Conservation (phyloP, 2,329 filamentous ascomycete genomes). For the Cladophialophora bantiana region DNA sequence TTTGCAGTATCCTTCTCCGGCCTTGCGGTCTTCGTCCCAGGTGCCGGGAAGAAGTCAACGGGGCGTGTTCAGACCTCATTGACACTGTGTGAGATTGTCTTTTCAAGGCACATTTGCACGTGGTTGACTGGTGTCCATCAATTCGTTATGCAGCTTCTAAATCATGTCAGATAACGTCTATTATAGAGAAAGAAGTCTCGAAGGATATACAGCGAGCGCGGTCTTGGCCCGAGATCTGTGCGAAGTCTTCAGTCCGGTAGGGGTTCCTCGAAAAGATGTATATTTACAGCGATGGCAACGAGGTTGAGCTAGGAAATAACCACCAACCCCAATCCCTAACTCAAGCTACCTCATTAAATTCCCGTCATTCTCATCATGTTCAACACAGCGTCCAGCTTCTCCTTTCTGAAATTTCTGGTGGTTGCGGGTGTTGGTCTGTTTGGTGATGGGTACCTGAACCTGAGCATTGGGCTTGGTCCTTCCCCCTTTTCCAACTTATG, state of each 20-base stretch:
- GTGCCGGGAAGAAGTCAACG: constrained; percentile 12
- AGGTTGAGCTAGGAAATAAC: background rate
- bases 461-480: constrained; percentile 43
- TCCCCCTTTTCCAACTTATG: background rate
- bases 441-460: constrained; percentile 43
- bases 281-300: constrained; percentile 7
- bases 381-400: constrained; percentile 21
- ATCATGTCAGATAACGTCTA: background rate
- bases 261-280: background rate
- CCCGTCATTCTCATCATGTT: constrained; percentile 12
- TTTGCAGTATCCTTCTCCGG: background rate
- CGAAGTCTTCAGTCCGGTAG: background rate
- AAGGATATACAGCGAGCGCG: constrained; percentile 9
- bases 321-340: background rate
- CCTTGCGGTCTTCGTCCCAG: constrained; percentile 19
- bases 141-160: constrained; percentile 21
- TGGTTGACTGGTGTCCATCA: constrained; percentile 9
- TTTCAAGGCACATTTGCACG: constrained; percentile 18
- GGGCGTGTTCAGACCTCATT: background rate
- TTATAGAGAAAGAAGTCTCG: background rate
- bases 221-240: constrained; percentile 25
- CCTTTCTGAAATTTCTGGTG: constrained; percentile 40
- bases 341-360: background rate
- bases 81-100: background rate
- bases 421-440: constrained; percentile 42